A percentile compares a stretch with the other conserved stretches of the same genome.
Evolutionary conservation across 768 basidiomycete species (phyloP).

Genomic region (Auricularia auricula-judae): DNA sequence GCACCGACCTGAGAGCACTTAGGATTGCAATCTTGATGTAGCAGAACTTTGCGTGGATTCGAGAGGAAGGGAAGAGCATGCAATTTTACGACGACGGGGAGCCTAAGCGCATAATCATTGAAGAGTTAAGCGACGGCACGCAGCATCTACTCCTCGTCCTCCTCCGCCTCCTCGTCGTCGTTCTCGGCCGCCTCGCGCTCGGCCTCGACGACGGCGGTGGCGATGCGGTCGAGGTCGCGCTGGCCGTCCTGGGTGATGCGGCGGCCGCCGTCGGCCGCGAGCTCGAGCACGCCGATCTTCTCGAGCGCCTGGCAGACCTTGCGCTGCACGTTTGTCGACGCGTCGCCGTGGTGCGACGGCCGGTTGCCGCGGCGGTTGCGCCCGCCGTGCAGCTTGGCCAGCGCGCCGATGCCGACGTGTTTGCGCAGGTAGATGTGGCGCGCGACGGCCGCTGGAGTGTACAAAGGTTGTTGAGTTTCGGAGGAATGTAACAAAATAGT

Average conservation of each 20-base stretch:
- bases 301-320: slow-evolving; percentile 94
- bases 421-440: slow-evolving; percentile 99
- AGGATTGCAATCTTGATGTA: too few relatives aligned
- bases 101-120: too few relatives aligned
- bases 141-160: slow-evolving; percentile 29
- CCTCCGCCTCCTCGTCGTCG: slow-evolving; percentile 62
- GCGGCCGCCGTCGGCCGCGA: slow-evolving; percentile 86
- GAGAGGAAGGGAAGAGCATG: background rate
- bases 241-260: slow-evolving; percentile 95
- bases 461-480: background rate
- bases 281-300: slow-evolving; percentile 97
- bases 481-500: slow-evolving; percentile 27
- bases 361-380: slow-evolving; percentile 94
- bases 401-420: slow-evolving; percentile 86
- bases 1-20: too few relatives aligned
- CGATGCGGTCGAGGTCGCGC: slow-evolving; percentile 90
- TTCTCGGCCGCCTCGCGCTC: slow-evolving; percentile 64
- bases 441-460: slow-evolving; percentile 72
- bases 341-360: slow-evolving; percentile 85
- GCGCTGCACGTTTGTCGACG: slow-evolving; percentile 83
- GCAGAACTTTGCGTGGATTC: too few relatives aligned
- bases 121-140: too few relatives aligned
- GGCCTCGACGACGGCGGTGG: slow-evolving; percentile 78
- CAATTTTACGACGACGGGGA: too few relatives aligned
- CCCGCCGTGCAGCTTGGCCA: slow-evolving; percentile 94